Conservation (phyloP, 1,139 yeast species). For the Nematodospora anomalae region DNA sequence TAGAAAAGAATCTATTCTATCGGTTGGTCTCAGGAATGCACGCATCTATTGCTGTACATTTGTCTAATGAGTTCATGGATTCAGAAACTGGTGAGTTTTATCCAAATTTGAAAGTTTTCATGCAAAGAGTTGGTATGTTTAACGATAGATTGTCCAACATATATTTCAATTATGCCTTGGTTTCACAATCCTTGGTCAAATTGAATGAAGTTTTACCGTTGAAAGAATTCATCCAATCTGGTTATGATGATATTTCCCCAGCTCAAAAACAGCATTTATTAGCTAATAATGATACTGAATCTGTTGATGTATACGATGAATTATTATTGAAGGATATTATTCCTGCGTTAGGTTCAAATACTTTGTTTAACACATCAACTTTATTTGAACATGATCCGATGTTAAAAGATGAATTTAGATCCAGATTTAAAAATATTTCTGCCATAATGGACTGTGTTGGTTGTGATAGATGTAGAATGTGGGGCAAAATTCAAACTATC, state of each 20-base stretch:
- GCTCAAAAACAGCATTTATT: conserved; percentile 46
- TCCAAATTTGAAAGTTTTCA: conserved; percentile 78
- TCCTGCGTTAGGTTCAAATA: conserved; percentile 28
- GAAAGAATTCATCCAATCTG: conserved; percentile 24
- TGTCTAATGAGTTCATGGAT: conserved; percentile 81
- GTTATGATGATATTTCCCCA: conserved; percentile 22
- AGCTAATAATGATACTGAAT: conserved; percentile 34
- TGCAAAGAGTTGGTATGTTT: conserved; percentile 84
- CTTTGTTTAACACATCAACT: conserved; percentile 45
- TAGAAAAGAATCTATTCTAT: conserved; percentile 85
- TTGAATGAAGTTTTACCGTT: conserved; percentile 36
- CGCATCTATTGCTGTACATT: conserved; percentile 91
- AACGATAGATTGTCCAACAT: conserved; percentile 89
- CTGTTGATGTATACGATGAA: conserved; percentile 41
- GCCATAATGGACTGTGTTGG: conserved; percentile 98
- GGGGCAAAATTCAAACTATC: conserved; percentile 97
- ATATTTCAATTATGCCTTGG: conserved; percentile 88
- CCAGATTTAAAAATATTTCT: conserved; percentile 84
- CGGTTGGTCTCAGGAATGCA: conserved; percentile 91
- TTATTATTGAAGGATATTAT: conserved; percentile 29
- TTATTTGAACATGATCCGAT: conserved; percentile 55
- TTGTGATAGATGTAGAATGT: conserved; percentile 93
- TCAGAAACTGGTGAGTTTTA: conserved; percentile 76
- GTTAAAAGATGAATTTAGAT: conserved; percentile 80
- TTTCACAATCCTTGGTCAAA: conserved; percentile 78